Evolutionary conservation across 306 rosid genomes (phyloP).

Genomic region (Vigna unguiculata): DNA sequence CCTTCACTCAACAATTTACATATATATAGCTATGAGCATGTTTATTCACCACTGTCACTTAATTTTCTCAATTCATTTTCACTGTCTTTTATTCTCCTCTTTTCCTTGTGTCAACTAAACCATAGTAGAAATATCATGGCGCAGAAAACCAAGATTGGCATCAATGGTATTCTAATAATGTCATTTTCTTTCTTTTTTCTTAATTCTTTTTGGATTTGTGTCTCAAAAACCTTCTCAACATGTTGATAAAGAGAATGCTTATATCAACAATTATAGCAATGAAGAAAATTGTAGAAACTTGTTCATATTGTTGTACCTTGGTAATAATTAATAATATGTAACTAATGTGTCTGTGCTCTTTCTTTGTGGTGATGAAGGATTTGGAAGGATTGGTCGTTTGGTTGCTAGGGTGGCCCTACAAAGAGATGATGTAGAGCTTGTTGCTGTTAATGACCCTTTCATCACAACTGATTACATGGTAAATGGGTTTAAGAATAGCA

Average conservation of each 20-base stretch:
- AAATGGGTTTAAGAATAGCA: not conserved
- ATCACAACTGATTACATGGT: slow-evolving; percentile 68
- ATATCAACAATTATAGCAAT: not conserved
- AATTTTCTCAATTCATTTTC: slow-evolving; percentile 7
- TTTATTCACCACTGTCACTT: not conserved
- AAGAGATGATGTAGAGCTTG: slow-evolving; percentile 73
- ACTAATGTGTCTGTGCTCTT: not conserved
- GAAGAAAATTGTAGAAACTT: not conserved
- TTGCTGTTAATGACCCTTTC: slow-evolving; percentile 71
- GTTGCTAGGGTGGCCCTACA: slow-evolving; percentile 74
- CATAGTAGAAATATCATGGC: slow-evolving; percentile 46
- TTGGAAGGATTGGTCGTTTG: slow-evolving; percentile 71
- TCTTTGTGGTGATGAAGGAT: slow-evolving; percentile 56
- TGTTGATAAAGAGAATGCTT: not conserved
- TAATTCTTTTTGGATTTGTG: not conserved
- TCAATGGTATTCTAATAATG: slow-evolving; percentile 63
- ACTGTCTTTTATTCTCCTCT: not conserved
- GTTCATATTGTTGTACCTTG: not conserved
- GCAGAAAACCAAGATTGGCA: slow-evolving; percentile 74
- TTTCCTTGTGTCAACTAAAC: not conserved
- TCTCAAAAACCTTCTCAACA: not conserved
- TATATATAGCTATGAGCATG: not conserved
- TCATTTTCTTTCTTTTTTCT: not conserved
- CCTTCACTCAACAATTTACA: too few relatives aligned
- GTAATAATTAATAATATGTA: not conserved